Evolutionary conservation across 768 basidiomycete genomes (phyloP), one percentile per base, ranked within the genome.

Genomic region (Neoboletus brunneissimus): DNA sequence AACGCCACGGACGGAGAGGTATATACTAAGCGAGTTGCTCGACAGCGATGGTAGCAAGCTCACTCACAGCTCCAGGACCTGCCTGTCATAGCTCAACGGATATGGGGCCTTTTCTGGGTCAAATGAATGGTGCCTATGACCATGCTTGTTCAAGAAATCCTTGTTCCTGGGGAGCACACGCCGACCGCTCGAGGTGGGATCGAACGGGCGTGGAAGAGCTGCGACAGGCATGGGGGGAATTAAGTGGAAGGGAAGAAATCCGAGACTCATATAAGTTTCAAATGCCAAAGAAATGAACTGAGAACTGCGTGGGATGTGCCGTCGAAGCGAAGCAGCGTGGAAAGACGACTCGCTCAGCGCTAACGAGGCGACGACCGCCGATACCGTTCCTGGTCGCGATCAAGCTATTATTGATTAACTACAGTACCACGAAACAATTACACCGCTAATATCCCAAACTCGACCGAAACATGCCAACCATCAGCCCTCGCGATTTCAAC

Each of bases 21-120:
- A n/a, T n/a, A n/a, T n/a, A 45, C 27, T 68, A 57, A 64, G 55
- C 23, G 15, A n/a, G 35, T 15, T 13, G 27, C 34, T 40, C 31
- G 34, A 42, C 27, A 32, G 31, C 29, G 0, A 51, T 23, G 34
- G 23, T 3, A 18, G 46, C 6, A n/a, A 22, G 25, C 18, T 1
- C 12, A 76, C 84, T 67, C 69, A 90, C 89, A 88, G 72, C 64
- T 89, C 87, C 41, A 90, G 72, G 52, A 88, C 75, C 42, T 83
- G 73, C 49, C 77, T 78, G 67, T 89, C 85, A 67, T 89, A 91
- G 25, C 82, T 85, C 37, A 88, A 66, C 1, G 89, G 89, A 74
- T 91, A 91, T 2, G 88, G 89, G 2, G 87, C 89, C 73, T 91
- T 89, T 67, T 88, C 86, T 38, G 77, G 79, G 58, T 85, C 85